These are phyloP conservation scores for Vaucheria bursata DNA, from an alignment of 352 stramenopile species.

Conservation along the genomic window DNA sequence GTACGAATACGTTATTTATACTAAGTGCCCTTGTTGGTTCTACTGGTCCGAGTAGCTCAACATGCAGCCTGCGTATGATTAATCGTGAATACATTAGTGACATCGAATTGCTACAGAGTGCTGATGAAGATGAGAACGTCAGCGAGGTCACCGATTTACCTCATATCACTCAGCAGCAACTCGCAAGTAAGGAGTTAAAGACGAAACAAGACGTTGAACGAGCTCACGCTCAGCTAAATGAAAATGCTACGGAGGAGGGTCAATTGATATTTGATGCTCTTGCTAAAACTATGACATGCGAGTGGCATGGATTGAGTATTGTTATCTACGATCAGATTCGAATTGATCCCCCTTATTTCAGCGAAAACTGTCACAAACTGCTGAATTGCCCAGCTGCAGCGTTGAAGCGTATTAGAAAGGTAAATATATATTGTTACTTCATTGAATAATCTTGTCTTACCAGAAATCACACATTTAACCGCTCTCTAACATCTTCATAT, in stretches of 20 bases:
- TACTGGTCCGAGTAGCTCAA: not conserved
- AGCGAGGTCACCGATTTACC: not conserved
- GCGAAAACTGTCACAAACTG: not conserved
- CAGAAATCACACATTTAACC: too few relatives aligned
- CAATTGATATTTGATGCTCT: not conserved
- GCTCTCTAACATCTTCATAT: too few relatives aligned
- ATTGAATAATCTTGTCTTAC: too few relatives aligned
- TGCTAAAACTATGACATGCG: not conserved
- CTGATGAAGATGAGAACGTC: not conserved
- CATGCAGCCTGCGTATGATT: slow-evolving; percentile 1
- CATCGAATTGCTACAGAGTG: not conserved
- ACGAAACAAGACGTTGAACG: not conserved
- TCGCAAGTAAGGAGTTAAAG: not conserved
- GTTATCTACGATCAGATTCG: not conserved
- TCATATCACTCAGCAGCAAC: not conserved
- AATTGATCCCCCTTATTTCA: not conserved
- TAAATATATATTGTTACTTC: too few relatives aligned
- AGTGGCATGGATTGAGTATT: not conserved
- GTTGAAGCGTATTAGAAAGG: not conserved
- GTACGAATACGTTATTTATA: too few relatives aligned
- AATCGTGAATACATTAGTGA: not conserved
- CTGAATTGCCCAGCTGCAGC: not conserved
- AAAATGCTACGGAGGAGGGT: not conserved
- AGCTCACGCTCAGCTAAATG: not conserved
- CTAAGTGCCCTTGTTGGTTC: too few relatives aligned